Evolutionary conservation across 2,329 filamentous ascomycete genomes (phyloP).

Genomic region (Penicillium sp.): DNA sequence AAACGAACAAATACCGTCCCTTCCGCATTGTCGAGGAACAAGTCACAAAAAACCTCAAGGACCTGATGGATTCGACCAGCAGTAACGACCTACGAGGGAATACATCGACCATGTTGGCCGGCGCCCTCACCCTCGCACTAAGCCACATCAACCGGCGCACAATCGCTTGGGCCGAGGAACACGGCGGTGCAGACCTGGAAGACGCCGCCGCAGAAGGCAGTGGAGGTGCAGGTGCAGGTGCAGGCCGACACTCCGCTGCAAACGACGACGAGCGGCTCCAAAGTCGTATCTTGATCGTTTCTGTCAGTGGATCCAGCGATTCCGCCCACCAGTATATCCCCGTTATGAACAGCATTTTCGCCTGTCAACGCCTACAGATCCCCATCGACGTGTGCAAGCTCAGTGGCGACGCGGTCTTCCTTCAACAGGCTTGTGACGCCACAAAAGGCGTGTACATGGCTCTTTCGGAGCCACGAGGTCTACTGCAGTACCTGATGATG

Average conservation of each 20-base stretch:
- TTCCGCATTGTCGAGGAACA: slow-evolving; percentile 86
- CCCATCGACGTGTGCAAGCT: slow-evolving; percentile 92
- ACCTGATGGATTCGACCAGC: slow-evolving; percentile 73
- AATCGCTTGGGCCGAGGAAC: slow-evolving; percentile 65
- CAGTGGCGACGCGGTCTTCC: slow-evolving; percentile 82
- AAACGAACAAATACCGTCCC: slow-evolving; percentile 89
- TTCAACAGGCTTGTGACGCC: slow-evolving; percentile 85
- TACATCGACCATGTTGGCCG: slow-evolving; percentile 84
- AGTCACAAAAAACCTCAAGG: slow-evolving; percentile 72
- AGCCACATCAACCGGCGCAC: slow-evolving; percentile 86
- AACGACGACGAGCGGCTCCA: slow-evolving; percentile 58
- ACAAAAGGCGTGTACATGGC: slow-evolving; percentile 73
- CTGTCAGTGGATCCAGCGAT: slow-evolving; percentile 86
- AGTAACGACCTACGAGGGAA: slow-evolving; percentile 61
- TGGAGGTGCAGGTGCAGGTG: slow-evolving; percentile 36
- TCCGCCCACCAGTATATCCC: slow-evolving; percentile 91
- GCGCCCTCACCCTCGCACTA: slow-evolving; percentile 86
- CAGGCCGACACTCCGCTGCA: slow-evolving; percentile 25
- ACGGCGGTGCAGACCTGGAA: slow-evolving; percentile 47
- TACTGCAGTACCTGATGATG: slow-evolving; percentile 94
- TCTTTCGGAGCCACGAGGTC: slow-evolving; percentile 65
- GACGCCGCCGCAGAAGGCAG: slow-evolving; percentile 43
- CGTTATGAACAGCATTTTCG: slow-evolving; percentile 98
- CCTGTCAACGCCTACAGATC: slow-evolving; percentile 83
- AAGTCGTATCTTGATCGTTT: slow-evolving; percentile 85